These are phyloP conservation scores for Sporothrix humicola DNA, from an alignment of 2,329 filamentous ascomycete species.

Conservation along the genomic window DNA sequence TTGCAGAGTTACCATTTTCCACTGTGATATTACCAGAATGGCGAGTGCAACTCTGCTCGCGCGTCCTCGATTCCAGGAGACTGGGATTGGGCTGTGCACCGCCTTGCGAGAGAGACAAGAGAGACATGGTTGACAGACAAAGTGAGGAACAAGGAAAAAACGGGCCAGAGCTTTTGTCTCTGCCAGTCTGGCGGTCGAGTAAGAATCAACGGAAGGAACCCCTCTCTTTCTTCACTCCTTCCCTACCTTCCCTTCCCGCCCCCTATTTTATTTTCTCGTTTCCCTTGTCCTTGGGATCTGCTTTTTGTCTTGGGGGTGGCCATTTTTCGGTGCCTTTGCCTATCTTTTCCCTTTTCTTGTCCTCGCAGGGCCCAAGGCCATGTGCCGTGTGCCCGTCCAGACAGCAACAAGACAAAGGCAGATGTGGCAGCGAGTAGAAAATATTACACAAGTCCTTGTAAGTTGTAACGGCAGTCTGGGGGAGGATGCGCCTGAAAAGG, in stretches of 20 bases:
- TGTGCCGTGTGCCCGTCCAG: constrained; percentile 6
- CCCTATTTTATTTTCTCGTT: not conserved
- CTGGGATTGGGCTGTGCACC: constrained; percentile 28
- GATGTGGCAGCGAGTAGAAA: not conserved
- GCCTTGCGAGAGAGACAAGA: not conserved
- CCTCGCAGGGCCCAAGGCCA: constrained; percentile 18
- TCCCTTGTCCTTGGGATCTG: constrained; percentile 8
- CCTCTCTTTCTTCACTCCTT: constrained; percentile 4
- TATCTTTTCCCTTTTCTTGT: constrained; percentile 24
- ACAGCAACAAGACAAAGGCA: not conserved
- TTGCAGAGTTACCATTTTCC: not conserved
- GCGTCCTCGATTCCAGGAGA: constrained; percentile 20
- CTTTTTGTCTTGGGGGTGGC: not conserved
- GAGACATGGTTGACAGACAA: constrained; percentile 1
- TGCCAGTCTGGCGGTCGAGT: not conserved
- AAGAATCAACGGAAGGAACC: not conserved
- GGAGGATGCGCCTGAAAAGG: constrained; percentile 16
- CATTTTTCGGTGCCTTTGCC: not conserved
- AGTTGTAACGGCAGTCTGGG: not conserved
- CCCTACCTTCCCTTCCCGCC: not conserved
- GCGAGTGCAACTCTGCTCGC: constrained; percentile 16
- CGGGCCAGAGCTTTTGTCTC: not conserved
- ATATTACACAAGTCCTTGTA: not conserved
- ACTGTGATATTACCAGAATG: not conserved
- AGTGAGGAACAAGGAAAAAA: not conserved